These are phyloP conservation scores for Fusarium cicatricum DNA, from an alignment of 2,329 filamentous ascomycete genomes.

Conservation along the genomic window DNA sequence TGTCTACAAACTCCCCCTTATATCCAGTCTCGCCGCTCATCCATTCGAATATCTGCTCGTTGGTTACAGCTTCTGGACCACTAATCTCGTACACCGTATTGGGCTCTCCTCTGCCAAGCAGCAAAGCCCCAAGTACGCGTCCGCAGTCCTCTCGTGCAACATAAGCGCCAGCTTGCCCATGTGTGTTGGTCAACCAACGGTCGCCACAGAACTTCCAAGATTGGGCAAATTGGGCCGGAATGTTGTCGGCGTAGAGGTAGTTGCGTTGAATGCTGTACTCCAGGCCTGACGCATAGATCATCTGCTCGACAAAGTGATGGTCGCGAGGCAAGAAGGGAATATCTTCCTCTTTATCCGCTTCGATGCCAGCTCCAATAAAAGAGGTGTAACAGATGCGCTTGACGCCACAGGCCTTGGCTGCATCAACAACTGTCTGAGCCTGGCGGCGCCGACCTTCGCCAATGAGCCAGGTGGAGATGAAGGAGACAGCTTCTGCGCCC, in stretches of 20 bases:
- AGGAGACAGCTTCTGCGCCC: constrained; percentile 37
- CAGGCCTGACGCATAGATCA: constrained; percentile 33
- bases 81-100: constrained; percentile 38
- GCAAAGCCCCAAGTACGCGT: constrained; percentile 28
- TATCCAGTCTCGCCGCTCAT: constrained; percentile 34
- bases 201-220: constrained; percentile 39
- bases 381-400: constrained; percentile 39
- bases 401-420: constrained; percentile 35
- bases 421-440: constrained; percentile 31
- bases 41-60: constrained; percentile 36
- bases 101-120: constrained; percentile 31
- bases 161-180: constrained; percentile 34
- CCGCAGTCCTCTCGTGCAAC: constrained; percentile 37
- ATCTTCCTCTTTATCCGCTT: constrained; percentile 38
- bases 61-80: constrained; percentile 30
- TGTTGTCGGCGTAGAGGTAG: constrained; percentile 38
- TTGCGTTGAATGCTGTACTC: constrained; percentile 38
- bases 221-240: constrained; percentile 31
- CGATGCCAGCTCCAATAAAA: constrained; percentile 34
- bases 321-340: constrained; percentile 38
- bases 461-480: constrained; percentile 39
- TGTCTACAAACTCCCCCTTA: constrained; percentile 30
- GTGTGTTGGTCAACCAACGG: constrained; percentile 33
- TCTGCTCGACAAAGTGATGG: constrained; percentile 36
- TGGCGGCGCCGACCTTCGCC: constrained; percentile 35